phyloP scores from a whole-genome alignment of 495 filamentous ascomycete species.

The Xylaria curta region DNA sequence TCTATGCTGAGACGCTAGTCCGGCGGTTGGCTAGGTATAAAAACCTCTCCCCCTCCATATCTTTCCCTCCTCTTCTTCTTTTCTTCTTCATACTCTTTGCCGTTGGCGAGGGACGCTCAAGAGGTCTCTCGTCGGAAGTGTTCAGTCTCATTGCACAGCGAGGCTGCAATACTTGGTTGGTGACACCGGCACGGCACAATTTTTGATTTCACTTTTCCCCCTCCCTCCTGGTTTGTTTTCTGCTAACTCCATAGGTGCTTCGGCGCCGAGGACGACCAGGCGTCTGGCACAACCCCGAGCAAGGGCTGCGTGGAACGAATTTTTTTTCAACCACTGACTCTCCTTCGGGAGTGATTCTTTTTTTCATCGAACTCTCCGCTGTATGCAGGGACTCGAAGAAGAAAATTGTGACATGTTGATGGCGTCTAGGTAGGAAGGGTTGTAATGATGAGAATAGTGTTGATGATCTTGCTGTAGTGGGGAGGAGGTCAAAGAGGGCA shows the following conservation, averaged over 20 bases:
- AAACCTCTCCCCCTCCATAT: background rate
- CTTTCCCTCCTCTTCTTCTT: background rate
- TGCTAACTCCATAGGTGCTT: conserved; percentile 22
- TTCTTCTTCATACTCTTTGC: background rate
- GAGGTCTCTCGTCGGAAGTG: conserved; percentile 15
- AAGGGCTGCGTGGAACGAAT: conserved; percentile 21
- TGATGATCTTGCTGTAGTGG: background rate
- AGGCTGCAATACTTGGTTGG: background rate
- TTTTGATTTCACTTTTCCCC: conserved; percentile 23
- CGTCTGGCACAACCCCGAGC: conserved; percentile 15
- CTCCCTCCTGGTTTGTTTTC: background rate
- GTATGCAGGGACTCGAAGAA: conserved; percentile 29
- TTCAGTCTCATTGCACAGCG: conserved; percentile 23
- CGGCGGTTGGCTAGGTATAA: conserved; percentile 7
- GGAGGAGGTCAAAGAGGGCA: background rate
- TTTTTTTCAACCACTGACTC: conserved; percentile 5
- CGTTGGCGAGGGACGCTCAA: conserved; percentile 13
- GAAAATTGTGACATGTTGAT: background rate
- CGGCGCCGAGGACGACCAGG: conserved; percentile 23
- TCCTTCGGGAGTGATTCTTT: conserved; percentile 15
- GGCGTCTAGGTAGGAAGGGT: background rate
- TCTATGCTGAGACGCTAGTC: background rate
- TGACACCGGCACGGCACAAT: background rate
- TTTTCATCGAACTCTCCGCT: conserved; percentile 27
- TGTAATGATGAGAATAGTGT: background rate